Conservation (phyloP, 148 eudicot species). For the Oxyria digyna region DNA sequence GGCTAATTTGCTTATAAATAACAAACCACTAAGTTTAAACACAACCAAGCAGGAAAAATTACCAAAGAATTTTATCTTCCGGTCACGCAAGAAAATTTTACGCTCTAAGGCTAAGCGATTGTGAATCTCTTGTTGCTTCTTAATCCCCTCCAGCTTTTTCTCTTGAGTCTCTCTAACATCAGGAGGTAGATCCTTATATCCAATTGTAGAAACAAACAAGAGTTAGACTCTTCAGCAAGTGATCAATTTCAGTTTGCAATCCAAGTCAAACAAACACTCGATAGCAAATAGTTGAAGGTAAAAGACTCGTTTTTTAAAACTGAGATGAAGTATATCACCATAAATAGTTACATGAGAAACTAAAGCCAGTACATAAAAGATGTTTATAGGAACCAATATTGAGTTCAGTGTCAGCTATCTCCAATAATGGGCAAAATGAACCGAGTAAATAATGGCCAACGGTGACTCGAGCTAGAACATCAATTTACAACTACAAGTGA, state of each 20-base stretch:
- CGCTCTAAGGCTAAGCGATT: conserved; percentile 66
- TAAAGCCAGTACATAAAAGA: neutral
- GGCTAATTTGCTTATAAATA: too few relatives aligned
- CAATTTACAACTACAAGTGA: too few relatives aligned
- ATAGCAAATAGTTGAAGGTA: neutral
- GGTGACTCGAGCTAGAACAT: too few relatives aligned
- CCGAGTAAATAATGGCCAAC: too few relatives aligned
- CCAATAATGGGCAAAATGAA: too few relatives aligned
- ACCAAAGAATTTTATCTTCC: conserved; percentile 90
- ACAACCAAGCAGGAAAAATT: neutral
- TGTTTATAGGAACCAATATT: neutral
- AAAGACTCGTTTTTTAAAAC: neutral
- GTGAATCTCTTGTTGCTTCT: conserved; percentile 66
- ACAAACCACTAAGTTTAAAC: neutral
- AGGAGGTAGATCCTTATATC: conserved; percentile 61
- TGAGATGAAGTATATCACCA: neutral
- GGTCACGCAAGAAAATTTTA: conserved; percentile 58
- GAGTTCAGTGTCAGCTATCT: neutral
- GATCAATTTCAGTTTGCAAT: neutral
- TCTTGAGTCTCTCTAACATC: conserved; percentile 69
- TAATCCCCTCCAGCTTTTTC: conserved; percentile 68
- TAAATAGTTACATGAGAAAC: neutral
- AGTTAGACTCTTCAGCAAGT: neutral
- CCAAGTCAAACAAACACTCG: neutral
- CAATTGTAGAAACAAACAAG: neutral